A percentile compares a stretch with the other conserved stretches of the same genome.
Evolutionary conservation across 192 early-diverging fungal genomes (phyloP).

Genomic region (Chytriomyces sp.): DNA sequence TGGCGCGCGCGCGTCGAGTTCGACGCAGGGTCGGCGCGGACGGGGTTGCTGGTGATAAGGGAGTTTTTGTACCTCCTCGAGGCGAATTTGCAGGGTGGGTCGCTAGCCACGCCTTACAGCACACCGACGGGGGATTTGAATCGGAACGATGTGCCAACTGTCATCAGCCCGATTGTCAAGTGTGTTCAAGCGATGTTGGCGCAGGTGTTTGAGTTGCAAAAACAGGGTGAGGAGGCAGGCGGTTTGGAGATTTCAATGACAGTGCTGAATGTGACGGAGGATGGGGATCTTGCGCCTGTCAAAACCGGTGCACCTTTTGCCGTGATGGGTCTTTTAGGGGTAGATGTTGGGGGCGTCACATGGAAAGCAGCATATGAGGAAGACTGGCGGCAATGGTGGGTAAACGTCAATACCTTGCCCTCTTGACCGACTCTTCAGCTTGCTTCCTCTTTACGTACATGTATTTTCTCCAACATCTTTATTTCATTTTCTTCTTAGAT

Average conservation of each 20-base stretch:
- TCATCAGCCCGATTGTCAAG: background rate
- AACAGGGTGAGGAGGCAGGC: too few relatives aligned
- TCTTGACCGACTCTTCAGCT: too few relatives aligned
- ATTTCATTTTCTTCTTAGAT: too few relatives aligned
- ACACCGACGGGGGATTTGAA: background rate
- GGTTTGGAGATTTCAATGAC: background rate
- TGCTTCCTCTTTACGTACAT: too few relatives aligned
- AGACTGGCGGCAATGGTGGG: too few relatives aligned
- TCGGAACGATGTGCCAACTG: background rate
- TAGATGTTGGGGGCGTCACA: background rate
- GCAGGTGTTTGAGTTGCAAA: background rate
- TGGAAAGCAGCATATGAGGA: too few relatives aligned
- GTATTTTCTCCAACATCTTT: too few relatives aligned
- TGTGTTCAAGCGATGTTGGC: background rate
- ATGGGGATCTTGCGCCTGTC: background rate
- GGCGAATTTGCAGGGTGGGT: background rate
- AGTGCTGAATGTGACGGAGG: background rate
- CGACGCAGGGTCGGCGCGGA: background rate
- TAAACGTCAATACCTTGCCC: too few relatives aligned
- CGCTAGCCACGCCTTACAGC: background rate
- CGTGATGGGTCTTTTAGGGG: background rate
- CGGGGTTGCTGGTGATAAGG: background rate
- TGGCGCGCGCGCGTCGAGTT: background rate
- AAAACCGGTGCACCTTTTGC: background rate
- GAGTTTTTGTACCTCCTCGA: background rate